These are phyloP conservation scores for Haematococcus lacustris DNA, from an alignment of 139 green algal species.

Conservation along the genomic window DNA sequence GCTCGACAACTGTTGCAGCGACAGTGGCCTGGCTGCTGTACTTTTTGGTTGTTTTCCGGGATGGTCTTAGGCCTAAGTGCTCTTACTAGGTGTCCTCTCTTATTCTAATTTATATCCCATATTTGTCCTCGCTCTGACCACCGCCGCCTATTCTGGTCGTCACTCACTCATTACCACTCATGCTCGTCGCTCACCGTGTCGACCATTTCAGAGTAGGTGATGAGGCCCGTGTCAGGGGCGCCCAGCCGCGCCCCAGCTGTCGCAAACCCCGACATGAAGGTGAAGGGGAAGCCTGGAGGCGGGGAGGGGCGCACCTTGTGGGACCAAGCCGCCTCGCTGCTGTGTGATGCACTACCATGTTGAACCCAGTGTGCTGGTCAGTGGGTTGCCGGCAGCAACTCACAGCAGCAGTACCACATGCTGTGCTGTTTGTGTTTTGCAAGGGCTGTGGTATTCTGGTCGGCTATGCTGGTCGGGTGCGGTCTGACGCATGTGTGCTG, in stretches of 20 bases:
- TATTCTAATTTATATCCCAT: no score
- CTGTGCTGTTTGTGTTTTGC: background rate
- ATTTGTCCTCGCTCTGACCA: no score
- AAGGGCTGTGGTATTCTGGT: background rate
- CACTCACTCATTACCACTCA: no score
- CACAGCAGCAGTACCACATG: background rate
- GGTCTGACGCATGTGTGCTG: background rate
- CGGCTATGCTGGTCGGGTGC: background rate
- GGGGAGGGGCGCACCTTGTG: background rate
- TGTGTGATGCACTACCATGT: background rate
- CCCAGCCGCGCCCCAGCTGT: slow-evolving; percentile 62
- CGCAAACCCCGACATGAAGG: slow-evolving; percentile 88
- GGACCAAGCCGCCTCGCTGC: background rate
- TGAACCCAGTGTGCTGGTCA: background rate
- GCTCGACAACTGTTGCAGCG: no score
- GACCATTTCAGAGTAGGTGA: slow-evolving; percentile 81
- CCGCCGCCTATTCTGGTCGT: no score
- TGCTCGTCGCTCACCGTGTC: slow-evolving; percentile 53
- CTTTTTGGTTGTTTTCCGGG: no score
- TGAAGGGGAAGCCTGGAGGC: slow-evolving; percentile 62
- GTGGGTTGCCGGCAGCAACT: background rate
- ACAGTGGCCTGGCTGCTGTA: no score
- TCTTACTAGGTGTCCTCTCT: no score
- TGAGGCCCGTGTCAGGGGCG: slow-evolving; percentile 75
- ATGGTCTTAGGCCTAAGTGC: no score